phyloP scores from a whole-genome alignment of 202 grass and related monocot genomes.

The Eragrostis tef region DNA sequence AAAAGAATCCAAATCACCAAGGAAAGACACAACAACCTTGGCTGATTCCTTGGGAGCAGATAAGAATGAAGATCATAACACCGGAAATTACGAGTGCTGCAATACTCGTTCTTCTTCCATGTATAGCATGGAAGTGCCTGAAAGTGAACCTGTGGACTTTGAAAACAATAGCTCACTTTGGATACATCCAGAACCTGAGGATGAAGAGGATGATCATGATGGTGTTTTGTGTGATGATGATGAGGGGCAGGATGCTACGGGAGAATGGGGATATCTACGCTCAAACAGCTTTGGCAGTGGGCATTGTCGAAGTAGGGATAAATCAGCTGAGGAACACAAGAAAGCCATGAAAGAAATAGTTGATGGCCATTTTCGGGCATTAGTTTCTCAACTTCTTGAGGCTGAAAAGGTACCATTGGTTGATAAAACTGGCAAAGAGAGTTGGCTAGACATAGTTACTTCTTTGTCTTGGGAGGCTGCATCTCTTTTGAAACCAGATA shows the following conservation, averaged over 20 bases:
- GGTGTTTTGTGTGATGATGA: constrained; percentile 70
- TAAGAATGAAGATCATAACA: constrained; percentile 62
- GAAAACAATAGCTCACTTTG: constrained; percentile 86
- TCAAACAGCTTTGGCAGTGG: constrained; percentile 84
- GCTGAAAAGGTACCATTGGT: constrained; percentile 64
- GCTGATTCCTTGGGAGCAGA: constrained; percentile 51
- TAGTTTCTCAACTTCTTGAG: constrained; percentile 91
- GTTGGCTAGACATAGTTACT: constrained; percentile 96
- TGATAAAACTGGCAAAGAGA: constrained; percentile 64
- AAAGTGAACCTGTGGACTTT: constrained; percentile 82
- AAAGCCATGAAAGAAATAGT: constrained; percentile 91
- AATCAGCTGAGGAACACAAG: constrained; percentile 89
- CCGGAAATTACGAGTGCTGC: constrained; percentile 61
- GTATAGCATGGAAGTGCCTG: constrained; percentile 71
- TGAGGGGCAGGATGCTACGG: constrained; percentile 68
- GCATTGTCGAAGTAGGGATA: constrained; percentile 78
- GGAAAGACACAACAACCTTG: constrained; percentile 49
- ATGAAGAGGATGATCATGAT: constrained; percentile 87
- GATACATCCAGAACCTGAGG: constrained; percentile 82
- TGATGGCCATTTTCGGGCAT: constrained; percentile 86
- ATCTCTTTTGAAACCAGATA: constrained; percentile 91
- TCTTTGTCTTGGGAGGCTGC: constrained; percentile 93
- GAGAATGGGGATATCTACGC: constrained; percentile 84
- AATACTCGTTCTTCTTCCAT: constrained; percentile 73
- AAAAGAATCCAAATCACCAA: constrained; percentile 60